Evolutionary conservation across 2,329 filamentous ascomycete species (phyloP), one percentile per base, ranked within the genome.

Genomic region (Trichoderma guizhouense): DNA sequence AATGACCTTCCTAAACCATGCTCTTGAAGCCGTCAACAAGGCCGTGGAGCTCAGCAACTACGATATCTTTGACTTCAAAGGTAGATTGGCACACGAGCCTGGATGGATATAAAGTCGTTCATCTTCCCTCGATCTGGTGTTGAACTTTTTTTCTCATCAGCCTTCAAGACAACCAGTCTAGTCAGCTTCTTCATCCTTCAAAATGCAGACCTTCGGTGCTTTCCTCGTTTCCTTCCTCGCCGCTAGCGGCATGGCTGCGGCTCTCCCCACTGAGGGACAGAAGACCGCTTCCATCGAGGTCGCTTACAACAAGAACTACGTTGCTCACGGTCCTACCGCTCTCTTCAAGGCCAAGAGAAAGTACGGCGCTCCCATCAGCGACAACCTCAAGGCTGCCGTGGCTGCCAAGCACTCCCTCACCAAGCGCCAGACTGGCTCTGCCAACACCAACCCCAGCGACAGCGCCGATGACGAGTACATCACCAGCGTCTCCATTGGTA

Each of bases 121-220:
- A n/a, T 32, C 55, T 32, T 36, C 69, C 72, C 14, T 68, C 57
- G 12, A 30, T 53, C 53, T 63, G 60, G 1, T 26, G 55, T 62
- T 66, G 66, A 15, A 69, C 21, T 58, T 11, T 11, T 34, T 55
- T 32, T 60, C 30, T 62, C 68, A 72, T 64, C 72, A 67, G 61
- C 57, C 43, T 53, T 62, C 68, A 71, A 72, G 55, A 70, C 63
- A 61, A 53, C 47, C 66, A 62, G 39, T 53, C 57, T 21, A 64
- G 39, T 51, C 72, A 18, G 12, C 1, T 70, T 21, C 26, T 34
- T 18, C n/a, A 39, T 69, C 26, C 24, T 57, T 55, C 72, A 71
- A 61, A 47, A 76, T 76, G 74, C 74, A 73, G 69, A 74, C 60
- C 39, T 74, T 76, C 36, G 74, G 73, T 18, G 72, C 74, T 47